Conservation (phyloP, 495 filamentous ascomycete species). For the Talaromyces proteolyticus region DNA sequence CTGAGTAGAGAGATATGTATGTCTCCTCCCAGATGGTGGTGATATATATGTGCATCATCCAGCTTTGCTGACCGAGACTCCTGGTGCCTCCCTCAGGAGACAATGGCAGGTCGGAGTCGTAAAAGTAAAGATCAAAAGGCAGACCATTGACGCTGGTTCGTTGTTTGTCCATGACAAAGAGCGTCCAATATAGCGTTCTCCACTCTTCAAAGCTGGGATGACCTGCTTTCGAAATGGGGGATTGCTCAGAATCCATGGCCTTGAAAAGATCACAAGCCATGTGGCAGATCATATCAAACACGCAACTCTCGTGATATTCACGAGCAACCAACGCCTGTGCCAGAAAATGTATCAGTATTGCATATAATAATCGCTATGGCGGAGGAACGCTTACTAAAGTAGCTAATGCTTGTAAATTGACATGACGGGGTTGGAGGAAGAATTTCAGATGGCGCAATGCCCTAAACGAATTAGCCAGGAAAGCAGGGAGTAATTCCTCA, state of each 20-base stretch:
- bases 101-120: background rate
- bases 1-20: background rate
- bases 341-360: background rate
- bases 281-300: conserved; percentile 1
- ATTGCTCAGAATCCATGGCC: conserved; percentile 1
- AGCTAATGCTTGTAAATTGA: no score
- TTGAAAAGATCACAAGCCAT: conserved; percentile 1
- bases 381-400: no score
- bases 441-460: background rate
- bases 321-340: background rate
- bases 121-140: conserved; percentile 1
- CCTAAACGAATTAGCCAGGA: background rate
- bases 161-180: background rate
- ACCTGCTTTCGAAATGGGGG: background rate
- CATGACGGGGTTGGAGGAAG: no score
- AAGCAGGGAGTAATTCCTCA: conserved; percentile 1
- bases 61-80: background rate
- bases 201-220: background rate
- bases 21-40: background rate
- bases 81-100: background rate
- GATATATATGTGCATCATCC: conserved; percentile 1
- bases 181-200: no score
- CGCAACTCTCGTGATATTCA: conserved; percentile 1
- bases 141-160: background rate
- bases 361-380: no score